A percentile compares a stretch with the other conserved stretches of the same genome.
Conservation (phyloP, 2,329 filamentous ascomycete species). For the Fusarium temperatum region DNA sequence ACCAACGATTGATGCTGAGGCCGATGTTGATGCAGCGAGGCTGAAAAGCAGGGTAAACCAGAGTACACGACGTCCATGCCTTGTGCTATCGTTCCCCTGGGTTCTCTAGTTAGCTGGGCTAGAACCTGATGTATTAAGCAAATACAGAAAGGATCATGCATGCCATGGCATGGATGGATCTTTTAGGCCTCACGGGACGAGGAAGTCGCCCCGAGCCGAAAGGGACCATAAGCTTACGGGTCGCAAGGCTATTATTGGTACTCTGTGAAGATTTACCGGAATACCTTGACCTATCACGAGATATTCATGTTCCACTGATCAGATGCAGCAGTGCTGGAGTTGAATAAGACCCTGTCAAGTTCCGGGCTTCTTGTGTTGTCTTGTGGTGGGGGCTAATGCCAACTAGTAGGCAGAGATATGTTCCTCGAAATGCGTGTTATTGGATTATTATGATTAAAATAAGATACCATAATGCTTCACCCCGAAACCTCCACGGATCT, state of each 20-base stretch:
- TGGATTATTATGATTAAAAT: neutral
- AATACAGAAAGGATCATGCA: neutral
- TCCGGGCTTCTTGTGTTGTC: neutral
- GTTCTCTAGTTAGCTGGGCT: neutral
- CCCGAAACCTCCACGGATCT: neutral
- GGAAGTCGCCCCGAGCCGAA: conserved; percentile 27
- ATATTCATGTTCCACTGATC: conserved; percentile 4
- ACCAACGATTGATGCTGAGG: conserved; percentile 12
- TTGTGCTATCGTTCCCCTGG: neutral
- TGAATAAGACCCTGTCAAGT: neutral
- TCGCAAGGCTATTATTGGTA: neutral
- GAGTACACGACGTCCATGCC: neutral
- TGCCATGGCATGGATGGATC: conserved; percentile 17
- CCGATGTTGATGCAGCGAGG: conserved; percentile 11
- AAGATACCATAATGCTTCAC: neutral
- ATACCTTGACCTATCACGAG: neutral
- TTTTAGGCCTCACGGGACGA: neutral
- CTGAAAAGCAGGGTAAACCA: conserved; percentile 3
- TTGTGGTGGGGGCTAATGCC: conserved; percentile 2
- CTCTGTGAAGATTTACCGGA: neutral
- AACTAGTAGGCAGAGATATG: neutral
- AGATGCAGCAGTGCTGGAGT: neutral
- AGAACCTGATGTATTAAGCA: neutral
- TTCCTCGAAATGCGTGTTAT: neutral
- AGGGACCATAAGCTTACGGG: conserved; percentile 6